Percentiles rank a stretch among this genome's conserved stretches.
Conservation (phyloP, 768 basidiomycete species). For the Phlegmacium glaucopus region DNA sequence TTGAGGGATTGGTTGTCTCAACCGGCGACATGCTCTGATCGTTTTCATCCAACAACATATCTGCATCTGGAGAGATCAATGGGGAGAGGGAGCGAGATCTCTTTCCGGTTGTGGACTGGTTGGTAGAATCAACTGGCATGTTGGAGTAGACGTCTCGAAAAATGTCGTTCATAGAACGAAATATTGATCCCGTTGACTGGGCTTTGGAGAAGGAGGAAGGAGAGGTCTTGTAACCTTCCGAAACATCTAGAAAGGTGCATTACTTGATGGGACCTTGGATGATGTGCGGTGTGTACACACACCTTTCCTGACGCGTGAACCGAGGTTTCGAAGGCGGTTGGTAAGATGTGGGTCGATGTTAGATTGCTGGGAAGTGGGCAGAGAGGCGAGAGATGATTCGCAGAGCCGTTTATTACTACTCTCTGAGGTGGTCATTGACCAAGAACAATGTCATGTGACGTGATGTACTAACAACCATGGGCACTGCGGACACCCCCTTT, state of each 20-base stretch:
- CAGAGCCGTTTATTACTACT: constrained; percentile 20
- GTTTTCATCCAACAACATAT: constrained; percentile 8
- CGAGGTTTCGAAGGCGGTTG: constrained; percentile 52
- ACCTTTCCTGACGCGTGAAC: constrained; percentile 62
- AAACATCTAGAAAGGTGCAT: constrained; percentile 44
- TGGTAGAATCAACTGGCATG: constrained; percentile 2
- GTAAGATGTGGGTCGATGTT: constrained; percentile 43
- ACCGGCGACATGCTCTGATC: not conserved
- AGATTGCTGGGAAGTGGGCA: constrained; percentile 21
- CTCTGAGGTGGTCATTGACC: not conserved
- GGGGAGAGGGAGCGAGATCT: constrained; percentile 24
- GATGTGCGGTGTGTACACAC: constrained; percentile 17
- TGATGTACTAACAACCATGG: too few species aligned
- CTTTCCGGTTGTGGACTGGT: constrained; percentile 24
- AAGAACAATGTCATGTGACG: too few species aligned
- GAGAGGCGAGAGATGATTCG: constrained; percentile 1
- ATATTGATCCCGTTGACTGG: constrained; percentile 39
- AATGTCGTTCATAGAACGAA: constrained; percentile 55
- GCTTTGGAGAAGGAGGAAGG: constrained; percentile 39
- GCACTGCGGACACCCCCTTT: not conserved
- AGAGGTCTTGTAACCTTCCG: constrained; percentile 51
- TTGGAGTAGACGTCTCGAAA: constrained; percentile 43
- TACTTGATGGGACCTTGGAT: not conserved
- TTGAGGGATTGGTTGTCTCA: constrained; percentile 3
- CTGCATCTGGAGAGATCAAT: constrained; percentile 10